Conservation (phyloP, 768 basidiomycete genomes). For the Tulasnella sp. region DNA sequence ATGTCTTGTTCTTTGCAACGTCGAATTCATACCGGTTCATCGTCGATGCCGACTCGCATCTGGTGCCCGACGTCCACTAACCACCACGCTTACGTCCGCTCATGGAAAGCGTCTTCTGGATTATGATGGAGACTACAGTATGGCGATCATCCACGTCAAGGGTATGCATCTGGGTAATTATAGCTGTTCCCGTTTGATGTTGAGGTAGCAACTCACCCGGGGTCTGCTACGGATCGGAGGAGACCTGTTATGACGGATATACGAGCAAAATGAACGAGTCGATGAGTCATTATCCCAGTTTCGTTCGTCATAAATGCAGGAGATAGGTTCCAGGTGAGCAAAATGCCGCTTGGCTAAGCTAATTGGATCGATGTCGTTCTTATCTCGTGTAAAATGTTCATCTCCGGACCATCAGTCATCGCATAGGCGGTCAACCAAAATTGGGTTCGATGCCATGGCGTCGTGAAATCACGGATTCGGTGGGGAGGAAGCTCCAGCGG, state of each 20-base stretch:
- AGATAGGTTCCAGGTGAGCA: conserved; percentile 35
- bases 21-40: too few relatives aligned
- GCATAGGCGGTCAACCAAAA: conserved; percentile 34
- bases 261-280: conserved; percentile 30
- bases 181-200: too few relatives aligned
- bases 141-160: conserved; percentile 35
- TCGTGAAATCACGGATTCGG: conserved; percentile 43
- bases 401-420: conserved; percentile 36
- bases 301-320: conserved; percentile 37
- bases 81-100: background rate
- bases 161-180: conserved; percentile 25
- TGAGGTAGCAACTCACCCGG: conserved; percentile 17
- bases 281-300: conserved; percentile 28
- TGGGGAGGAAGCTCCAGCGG: conserved; percentile 33
- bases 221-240: conserved; percentile 27
- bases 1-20: too few relatives aligned
- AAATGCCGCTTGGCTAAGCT: too few relatives aligned
- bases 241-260: conserved; percentile 32
- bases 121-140: conserved; percentile 13
- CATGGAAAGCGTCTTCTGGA: background rate
- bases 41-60: too few relatives aligned
- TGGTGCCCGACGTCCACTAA: too few relatives aligned
- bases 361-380: too few relatives aligned
- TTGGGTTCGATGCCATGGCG: conserved; percentile 37
- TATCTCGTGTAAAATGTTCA: too few relatives aligned